A percentile compares a stretch with the other conserved stretches of the same genome.
phyloP scores from a whole-genome alignment of 331 rosid genomes.

The Rosa hybrid region DNA sequence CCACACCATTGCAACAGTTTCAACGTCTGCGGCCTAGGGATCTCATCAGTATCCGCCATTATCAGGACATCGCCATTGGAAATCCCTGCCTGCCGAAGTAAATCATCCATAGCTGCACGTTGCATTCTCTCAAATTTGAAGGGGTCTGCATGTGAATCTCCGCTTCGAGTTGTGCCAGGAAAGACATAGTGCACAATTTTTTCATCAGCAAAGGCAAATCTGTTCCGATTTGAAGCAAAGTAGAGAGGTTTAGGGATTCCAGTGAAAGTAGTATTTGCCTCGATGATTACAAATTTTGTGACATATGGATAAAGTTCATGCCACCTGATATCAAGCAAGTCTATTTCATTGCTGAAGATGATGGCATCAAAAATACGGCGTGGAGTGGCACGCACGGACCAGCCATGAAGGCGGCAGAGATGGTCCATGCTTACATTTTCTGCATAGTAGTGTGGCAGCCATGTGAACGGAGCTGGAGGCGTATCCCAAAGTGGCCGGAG shows the following conservation, averaged over 20 bases:
- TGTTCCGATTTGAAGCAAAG: conserved; percentile 45
- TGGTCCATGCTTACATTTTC: conserved; percentile 78
- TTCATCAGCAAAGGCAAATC: conserved; percentile 61
- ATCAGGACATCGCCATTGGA: conserved; percentile 66
- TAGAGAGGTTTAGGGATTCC: conserved; percentile 76
- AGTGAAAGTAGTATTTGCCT: conserved; percentile 79
- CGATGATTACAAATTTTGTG: conserved; percentile 75
- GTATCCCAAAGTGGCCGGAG: conserved; percentile 91
- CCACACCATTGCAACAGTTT: conserved; percentile 89
- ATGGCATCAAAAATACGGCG: conserved; percentile 72
- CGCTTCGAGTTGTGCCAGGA: conserved; percentile 49
- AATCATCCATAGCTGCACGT: conserved; percentile 63
- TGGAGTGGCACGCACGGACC: conserved; percentile 74
- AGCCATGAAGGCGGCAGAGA: conserved; percentile 84
- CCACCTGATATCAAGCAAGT: conserved; percentile 86
- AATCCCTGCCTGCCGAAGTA: conserved; percentile 64
- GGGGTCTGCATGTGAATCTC: conserved; percentile 52
- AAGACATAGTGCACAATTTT: conserved; percentile 48
- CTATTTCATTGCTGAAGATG: conserved; percentile 90
- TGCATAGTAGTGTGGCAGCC: conserved; percentile 77
- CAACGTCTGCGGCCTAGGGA: conserved; percentile 74
- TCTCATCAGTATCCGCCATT: conserved; percentile 87
- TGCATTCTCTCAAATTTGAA: conserved; percentile 66
- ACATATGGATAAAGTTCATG: conserved; percentile 73
- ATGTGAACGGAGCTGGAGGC: conserved; percentile 61